Base-by-base conservation (phyloP, 108 stramenopile species). In the Cyclotella cryptica region DNA sequence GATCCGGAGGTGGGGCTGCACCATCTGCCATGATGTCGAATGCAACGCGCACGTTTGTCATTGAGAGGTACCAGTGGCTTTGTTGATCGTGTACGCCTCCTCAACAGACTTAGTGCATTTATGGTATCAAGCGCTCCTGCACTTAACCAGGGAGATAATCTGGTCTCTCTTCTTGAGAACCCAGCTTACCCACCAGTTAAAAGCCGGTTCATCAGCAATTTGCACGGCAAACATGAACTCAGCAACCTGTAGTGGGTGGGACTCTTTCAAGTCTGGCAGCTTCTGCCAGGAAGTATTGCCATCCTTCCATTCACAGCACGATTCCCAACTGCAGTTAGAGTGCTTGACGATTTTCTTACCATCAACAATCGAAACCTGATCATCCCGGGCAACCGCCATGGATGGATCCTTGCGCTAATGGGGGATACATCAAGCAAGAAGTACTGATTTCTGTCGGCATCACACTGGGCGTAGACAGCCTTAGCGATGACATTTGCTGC, bases 1-100 rank as follows among this genome's bases (percentile, higher is more conserved):
- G 39, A 17, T 41, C 35, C 2, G 18, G 29, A n/a, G 62, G 62
- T 40, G 22, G 21, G 7, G 10, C 41, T 3, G 10, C 44, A 47
- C 45, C 46, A 46, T 66, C 44, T 1, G 0, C 4, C 0, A 28
- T 1, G 8, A 49, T 7, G 14, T 47, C 19, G 19, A 66, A 47
- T 1, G 44, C 46, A 10, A 28, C 13, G 6, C 24, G 2, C 1
- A 49, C 46, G 26, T 46, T 49, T 1, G 13, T 79, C 84, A 86
- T 0, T 53, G 5, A 3, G 46, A 72, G 21, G 66, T 80, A 9
- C 86, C 82, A 58, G 65, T 80, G n/a, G 28, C 19, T 3, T 40
- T 3, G 61, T 86, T 82, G 10, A 84, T 26, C 35, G 64, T 55
- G 11, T 41, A 26, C 3, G 82, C 82, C 42, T 86, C 79, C 2